Conservation (phyloP, 139 green algal genomes). For the Micromonas commoda region DNA sequence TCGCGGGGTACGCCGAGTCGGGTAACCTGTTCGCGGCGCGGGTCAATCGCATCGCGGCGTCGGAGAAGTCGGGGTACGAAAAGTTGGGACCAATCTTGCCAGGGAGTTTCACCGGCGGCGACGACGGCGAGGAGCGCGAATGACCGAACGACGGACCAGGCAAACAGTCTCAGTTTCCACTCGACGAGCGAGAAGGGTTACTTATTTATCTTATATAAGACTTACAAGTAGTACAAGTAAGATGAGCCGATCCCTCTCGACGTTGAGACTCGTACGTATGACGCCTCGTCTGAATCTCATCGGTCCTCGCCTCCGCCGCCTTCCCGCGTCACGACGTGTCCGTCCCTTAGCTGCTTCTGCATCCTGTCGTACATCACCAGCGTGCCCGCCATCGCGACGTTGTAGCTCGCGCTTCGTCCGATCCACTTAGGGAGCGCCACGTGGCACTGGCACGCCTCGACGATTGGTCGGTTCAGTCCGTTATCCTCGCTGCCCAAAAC, state of each 20-base stretch:
- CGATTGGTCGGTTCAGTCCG: background rate
- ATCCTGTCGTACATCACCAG: constrained; percentile 17
- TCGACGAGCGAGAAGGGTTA: too few relatives aligned
- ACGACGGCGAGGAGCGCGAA: too few relatives aligned
- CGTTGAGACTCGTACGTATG: background rate
- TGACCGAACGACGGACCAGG: too few relatives aligned
- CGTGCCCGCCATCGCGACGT: constrained; percentile 4
- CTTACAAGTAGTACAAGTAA: too few relatives aligned
- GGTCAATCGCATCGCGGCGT: background rate
- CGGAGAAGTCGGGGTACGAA: too few relatives aligned
- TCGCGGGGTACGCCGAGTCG: background rate
- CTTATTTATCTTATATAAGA: too few relatives aligned
- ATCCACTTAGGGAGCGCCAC: background rate
- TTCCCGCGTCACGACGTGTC: background rate
- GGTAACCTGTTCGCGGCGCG: background rate
- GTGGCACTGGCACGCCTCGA: background rate
- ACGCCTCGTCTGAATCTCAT: background rate
- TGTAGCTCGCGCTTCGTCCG: constrained; percentile 1
- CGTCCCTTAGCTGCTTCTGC: background rate
- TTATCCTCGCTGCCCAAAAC: constrained; percentile 2
- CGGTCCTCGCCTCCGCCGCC: background rate
- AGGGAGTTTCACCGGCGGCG: too few relatives aligned
- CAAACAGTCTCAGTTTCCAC: too few relatives aligned
- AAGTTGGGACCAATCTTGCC: too few relatives aligned
- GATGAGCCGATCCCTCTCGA: too few relatives aligned